These are phyloP conservation scores for Cryphonectria nitschkei DNA, from an alignment of 2,329 filamentous ascomycete species.

Conservation along the genomic window DNA sequence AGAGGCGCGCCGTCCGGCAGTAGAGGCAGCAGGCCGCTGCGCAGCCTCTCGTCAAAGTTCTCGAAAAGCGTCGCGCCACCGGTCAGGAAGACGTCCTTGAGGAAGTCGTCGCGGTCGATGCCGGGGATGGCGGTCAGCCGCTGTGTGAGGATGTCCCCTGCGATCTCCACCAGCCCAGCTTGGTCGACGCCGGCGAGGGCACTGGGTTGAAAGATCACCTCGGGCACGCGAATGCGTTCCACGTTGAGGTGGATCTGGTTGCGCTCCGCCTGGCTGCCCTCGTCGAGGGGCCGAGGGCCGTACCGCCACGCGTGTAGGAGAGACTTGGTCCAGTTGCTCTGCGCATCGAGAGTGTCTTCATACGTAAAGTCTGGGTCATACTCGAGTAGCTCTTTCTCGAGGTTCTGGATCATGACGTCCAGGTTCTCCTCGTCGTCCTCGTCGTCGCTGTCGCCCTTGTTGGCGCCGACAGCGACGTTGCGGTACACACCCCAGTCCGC, in stretches of 20 bases:
- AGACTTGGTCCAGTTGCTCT: conserved; percentile 93
- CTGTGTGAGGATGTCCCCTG: conserved; percentile 85
- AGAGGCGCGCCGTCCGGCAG: conserved; percentile 71
- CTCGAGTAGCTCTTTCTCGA: conserved; percentile 83
- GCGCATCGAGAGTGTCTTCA: conserved; percentile 87
- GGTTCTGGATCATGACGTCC: conserved; percentile 68
- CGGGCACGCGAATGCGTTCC: conserved; percentile 90
- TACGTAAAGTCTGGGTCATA: conserved; percentile 91
- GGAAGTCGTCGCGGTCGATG: conserved; percentile 65
- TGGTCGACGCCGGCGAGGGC: conserved; percentile 90
- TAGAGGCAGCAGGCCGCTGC: conserved; percentile 71
- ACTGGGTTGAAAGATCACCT: conserved; percentile 86
- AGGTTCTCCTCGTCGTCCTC: conserved; percentile 93
- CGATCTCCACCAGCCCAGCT: conserved; percentile 90
- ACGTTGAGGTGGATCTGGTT: conserved; percentile 96
- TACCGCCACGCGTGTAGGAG: conserved; percentile 88
- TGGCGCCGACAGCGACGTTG: conserved; percentile 82
- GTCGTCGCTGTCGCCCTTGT: conserved; percentile 74
- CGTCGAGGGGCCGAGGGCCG: conserved; percentile 84
- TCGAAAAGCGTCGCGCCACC: conserved; percentile 89
- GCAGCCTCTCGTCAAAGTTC: conserved; percentile 83
- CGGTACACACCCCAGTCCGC: conserved; percentile 98
- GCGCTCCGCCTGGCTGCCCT: conserved; percentile 75
- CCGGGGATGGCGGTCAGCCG: conserved; percentile 63
- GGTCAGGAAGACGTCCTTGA: conserved; percentile 89